These are phyloP conservation scores for Esteya vermicola DNA, from an alignment of 2,329 filamentous ascomycete genomes.

Conservation along the genomic window DNA sequence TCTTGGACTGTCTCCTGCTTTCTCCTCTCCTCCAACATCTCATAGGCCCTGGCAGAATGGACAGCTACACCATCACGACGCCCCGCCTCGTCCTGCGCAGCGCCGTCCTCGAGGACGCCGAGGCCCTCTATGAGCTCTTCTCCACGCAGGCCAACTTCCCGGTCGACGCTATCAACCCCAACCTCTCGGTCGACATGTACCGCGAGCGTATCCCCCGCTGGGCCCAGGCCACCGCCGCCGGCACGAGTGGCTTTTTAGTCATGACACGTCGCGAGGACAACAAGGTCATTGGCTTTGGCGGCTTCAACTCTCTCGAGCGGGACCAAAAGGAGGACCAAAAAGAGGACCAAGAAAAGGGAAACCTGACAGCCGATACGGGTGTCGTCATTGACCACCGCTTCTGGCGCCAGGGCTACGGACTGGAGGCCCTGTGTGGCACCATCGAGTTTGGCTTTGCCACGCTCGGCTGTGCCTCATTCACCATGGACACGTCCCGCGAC, in stretches of 20 bases:
- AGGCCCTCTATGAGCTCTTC: neutral
- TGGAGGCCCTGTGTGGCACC: neutral
- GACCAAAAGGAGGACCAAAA: neutral
- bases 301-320: neutral
- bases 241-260: neutral
- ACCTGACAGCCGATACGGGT: neutral
- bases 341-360: neutral
- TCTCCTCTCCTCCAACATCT: neutral
- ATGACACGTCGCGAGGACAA: neutral
- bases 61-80: neutral
- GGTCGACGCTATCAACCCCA: neutral
- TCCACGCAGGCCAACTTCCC: neutral
- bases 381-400: conserved; percentile 2
- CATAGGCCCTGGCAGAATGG: no score
- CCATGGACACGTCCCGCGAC: neutral
- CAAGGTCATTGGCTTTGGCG: neutral
- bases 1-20: neutral
- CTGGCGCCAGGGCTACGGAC: neutral
- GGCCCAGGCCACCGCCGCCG: neutral
- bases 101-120: neutral
- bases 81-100: neutral
- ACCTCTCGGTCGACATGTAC: neutral
- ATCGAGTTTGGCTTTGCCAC: neutral
- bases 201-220: neutral
- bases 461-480: neutral